A percentile compares a stretch with the other conserved stretches of the same genome.
Conservation (phyloP, 176 grass and related monocot genomes). For the Saccharum spontaneum region DNA sequence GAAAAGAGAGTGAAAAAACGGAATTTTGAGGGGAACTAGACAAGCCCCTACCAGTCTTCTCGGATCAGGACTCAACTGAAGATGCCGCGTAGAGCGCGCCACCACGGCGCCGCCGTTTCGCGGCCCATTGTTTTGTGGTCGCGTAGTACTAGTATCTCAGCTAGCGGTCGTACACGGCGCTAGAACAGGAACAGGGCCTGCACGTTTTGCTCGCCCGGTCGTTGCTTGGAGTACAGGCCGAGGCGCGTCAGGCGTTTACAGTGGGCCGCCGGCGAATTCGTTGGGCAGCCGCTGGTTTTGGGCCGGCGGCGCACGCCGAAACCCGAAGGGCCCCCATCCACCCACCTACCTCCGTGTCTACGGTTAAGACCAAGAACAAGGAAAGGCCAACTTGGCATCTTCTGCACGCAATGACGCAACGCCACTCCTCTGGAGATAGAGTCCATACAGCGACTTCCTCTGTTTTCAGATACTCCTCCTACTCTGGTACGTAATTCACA, state of each 20-base stretch:
- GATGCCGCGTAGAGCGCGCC: too few species aligned
- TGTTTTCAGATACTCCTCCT: too few species aligned
- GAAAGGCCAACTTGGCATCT: neutral
- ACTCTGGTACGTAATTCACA: too few species aligned
- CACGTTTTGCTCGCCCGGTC: neutral
- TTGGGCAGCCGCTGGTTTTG: neutral
- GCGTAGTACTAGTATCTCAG: neutral
- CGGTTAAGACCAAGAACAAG: neutral
- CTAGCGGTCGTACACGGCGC: neutral
- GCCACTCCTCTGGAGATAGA: too few species aligned
- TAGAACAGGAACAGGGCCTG: too few species aligned
- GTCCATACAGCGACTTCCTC: too few species aligned
- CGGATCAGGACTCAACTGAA: too few species aligned
- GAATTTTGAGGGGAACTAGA: too few species aligned
- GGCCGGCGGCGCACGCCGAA: neutral
- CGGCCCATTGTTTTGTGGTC: too few species aligned
- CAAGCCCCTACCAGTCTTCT: too few species aligned
- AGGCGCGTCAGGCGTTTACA: neutral
- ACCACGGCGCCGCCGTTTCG: too few species aligned
- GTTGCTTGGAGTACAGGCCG: conserved; percentile 18
- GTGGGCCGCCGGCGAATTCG: neutral
- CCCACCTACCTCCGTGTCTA: neutral
- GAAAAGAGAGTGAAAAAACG: too few species aligned
- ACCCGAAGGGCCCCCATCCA: neutral
- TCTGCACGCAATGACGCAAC: neutral